These are phyloP conservation scores for Borovskyia barvae DNA, from an alignment of 208 protist genomes.

Conservation along the genomic window DNA sequence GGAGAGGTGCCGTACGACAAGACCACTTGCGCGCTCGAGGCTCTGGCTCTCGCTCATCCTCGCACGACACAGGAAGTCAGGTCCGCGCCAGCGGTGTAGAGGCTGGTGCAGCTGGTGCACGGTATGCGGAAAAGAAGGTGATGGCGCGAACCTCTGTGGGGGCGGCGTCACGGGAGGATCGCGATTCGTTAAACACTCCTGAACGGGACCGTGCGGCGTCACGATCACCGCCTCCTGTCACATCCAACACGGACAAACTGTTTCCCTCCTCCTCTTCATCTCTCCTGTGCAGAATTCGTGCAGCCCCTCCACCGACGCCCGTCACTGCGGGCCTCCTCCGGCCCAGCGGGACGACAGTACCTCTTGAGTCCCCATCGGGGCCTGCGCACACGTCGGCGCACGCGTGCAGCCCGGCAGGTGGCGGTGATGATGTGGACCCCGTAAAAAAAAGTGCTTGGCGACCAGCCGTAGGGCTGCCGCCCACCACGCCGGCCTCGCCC, in stretches of 20 bases:
- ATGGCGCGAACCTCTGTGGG: neutral
- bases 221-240: conserved; percentile 12
- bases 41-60: too few species aligned
- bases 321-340: conserved; percentile 12
- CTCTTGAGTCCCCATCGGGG: neutral
- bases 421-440: too few species aligned
- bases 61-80: neutral
- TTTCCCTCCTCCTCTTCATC: neutral
- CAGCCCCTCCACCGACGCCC: conserved; percentile 2
- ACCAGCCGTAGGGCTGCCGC: too few species aligned
- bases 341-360: neutral
- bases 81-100: neutral
- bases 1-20: too few species aligned
- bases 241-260: neutral
- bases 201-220: too few species aligned
- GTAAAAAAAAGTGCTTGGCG: too few species aligned
- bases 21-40: too few species aligned
- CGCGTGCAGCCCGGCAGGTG: too few species aligned
- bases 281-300: neutral
- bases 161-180: too few species aligned
- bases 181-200: too few species aligned
- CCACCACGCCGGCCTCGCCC: conserved; percentile 24
- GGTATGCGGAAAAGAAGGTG: neutral
- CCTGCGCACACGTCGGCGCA: too few species aligned
- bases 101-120: neutral